phyloP scores from a whole-genome alignment of 352 stramenopile genomes.

The Phytopythium kandeliae region DNA sequence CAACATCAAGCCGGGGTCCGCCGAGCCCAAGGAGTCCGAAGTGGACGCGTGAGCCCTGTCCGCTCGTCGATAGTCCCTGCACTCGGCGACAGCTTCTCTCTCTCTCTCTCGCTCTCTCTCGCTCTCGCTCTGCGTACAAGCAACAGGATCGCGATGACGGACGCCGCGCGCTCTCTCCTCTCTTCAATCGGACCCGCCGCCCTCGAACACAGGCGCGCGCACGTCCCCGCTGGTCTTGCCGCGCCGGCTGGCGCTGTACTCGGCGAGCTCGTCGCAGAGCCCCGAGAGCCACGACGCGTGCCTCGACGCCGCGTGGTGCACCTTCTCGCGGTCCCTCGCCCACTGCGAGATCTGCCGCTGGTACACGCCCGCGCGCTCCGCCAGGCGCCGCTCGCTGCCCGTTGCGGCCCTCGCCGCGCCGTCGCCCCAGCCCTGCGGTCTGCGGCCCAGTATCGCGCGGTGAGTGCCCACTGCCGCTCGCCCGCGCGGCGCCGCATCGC shows the following conservation, averaged over 20 bases:
- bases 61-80: no score
- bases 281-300: constrained; percentile 54
- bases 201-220: not conserved
- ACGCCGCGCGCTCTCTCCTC: no score
- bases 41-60: constrained; percentile 5
- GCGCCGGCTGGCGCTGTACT: constrained; percentile 41
- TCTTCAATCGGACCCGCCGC: not conserved
- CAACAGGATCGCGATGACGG: no score
- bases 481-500: no score
- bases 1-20: constrained; percentile 44
- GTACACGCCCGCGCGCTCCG: constrained; percentile 18
- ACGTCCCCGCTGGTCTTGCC: constrained; percentile 19
- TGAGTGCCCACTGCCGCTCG: no score
- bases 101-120: no score
- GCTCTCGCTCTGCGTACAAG: no score
- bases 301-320: constrained; percentile 52
- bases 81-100: no score
- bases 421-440: no score
- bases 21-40: constrained; percentile 5
- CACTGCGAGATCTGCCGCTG: constrained; percentile 61
- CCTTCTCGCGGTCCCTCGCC: constrained; percentile 46
- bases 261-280: constrained; percentile 57
- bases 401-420: not conserved
- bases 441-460: no score
- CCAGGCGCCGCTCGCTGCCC: constrained; percentile 4